Evolutionary conservation across 2,329 filamentous ascomycete genomes (phyloP).

Genomic region (Neopestalotiopsis rosae): DNA sequence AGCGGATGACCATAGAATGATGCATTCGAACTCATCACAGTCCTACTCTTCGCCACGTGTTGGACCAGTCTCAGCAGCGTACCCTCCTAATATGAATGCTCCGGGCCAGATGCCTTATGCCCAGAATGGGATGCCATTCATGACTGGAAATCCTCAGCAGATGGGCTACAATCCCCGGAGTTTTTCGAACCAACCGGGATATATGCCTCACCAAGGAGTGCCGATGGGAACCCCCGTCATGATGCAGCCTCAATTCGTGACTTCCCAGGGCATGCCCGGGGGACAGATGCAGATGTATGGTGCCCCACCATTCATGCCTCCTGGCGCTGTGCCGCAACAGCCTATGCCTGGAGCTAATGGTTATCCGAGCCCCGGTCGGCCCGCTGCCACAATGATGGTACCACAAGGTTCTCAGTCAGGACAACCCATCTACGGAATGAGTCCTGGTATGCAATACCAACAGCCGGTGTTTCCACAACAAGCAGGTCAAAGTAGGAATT

Average conservation of each 20-base stretch:
- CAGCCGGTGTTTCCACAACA: slow-evolving; percentile 77
- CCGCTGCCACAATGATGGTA: slow-evolving; percentile 86
- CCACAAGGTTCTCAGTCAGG: slow-evolving; percentile 94
- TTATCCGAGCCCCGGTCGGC: slow-evolving; percentile 86
- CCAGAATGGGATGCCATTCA: slow-evolving; percentile 74
- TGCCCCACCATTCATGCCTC: slow-evolving; percentile 68
- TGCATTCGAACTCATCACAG: slow-evolving; percentile 81
- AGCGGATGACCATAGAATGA: slow-evolving; percentile 87
- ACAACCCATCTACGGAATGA: slow-evolving; percentile 79
- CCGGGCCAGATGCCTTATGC: slow-evolving; percentile 74
- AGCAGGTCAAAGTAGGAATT: slow-evolving; percentile 70
- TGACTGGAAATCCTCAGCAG: slow-evolving; percentile 74
- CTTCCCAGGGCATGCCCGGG: slow-evolving; percentile 71
- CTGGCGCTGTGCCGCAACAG: slow-evolving; percentile 59
- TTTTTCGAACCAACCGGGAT: slow-evolving; percentile 75
- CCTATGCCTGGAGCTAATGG: slow-evolving; percentile 72
- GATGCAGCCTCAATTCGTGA: slow-evolving; percentile 79
- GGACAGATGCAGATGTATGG: slow-evolving; percentile 85
- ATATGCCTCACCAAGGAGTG: slow-evolving; percentile 71
- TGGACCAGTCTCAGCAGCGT: slow-evolving; percentile 71
- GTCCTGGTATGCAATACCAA: slow-evolving; percentile 74
- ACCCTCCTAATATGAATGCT: slow-evolving; percentile 70
- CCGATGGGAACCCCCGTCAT: slow-evolving; percentile 83
- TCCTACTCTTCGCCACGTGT: slow-evolving; percentile 86
- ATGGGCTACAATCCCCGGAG: slow-evolving; percentile 69